phyloP scores from a whole-genome alignment of 306 rosid genomes.

The Alnus glutinosa region DNA sequence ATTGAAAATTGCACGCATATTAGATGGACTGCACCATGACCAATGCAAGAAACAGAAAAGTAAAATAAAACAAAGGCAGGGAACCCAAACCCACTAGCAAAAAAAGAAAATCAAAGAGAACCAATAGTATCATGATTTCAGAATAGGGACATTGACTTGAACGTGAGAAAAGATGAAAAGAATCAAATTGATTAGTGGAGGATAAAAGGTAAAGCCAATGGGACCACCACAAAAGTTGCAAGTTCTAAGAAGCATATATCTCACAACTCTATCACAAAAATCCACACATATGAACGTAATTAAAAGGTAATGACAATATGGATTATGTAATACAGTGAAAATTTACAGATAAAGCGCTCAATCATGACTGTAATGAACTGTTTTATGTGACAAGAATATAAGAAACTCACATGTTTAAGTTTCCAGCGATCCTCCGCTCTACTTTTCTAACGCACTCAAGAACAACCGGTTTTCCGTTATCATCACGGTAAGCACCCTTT shows the following conservation, averaged over 20 bases:
- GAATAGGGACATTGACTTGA: not conserved
- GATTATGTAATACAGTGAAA: not conserved
- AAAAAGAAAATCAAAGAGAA: conserved; percentile 5
- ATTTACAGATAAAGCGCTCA: not conserved
- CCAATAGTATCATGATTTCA: conserved; percentile 25
- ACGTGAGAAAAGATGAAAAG: conserved; percentile 8
- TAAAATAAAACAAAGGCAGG: not conserved
- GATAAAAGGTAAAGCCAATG: conserved; percentile 18
- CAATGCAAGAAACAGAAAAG: conserved; percentile 5
- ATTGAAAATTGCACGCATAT: not conserved
- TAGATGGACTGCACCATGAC: conserved; percentile 12
- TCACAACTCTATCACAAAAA: not conserved
- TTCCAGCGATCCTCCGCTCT: conserved; percentile 86
- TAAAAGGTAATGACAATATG: not conserved
- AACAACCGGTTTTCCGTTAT: conserved; percentile 90
- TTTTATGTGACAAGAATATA: not conserved
- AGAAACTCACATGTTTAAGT: conserved; percentile 61
- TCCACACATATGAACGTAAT: not conserved
- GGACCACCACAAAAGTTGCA: conserved; percentile 28
- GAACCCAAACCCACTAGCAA: conserved; percentile 21
- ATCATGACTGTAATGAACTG: not conserved
- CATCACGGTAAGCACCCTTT: conserved; percentile 96
- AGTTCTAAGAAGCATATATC: conserved; percentile 1
- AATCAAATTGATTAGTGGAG: conserved; percentile 17
- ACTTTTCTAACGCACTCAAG: conserved; percentile 89